Percentiles rank a stretch among this genome's conserved stretches.
These are phyloP conservation scores for Zygosaccharomyces bisporus DNA, from an alignment of 805 yeast species.

Conservation along the genomic window DNA sequence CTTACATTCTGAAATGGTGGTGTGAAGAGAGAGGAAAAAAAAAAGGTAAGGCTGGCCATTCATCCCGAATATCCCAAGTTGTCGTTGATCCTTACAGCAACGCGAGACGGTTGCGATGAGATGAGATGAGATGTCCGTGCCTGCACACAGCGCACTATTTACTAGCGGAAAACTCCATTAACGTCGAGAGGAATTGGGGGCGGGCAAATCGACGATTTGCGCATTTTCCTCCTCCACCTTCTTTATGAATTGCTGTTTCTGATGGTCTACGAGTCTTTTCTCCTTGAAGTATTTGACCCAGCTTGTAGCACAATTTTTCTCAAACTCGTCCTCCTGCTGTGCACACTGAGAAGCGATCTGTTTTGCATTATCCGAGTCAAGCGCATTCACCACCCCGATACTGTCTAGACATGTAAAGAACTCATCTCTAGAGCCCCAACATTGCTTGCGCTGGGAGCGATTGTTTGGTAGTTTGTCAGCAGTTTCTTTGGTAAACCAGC, in stretches of 20 bases:
- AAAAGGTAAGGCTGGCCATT: background rate
- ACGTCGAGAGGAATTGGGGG: constrained; percentile 8
- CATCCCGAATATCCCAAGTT: background rate
- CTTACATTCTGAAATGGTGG: background rate
- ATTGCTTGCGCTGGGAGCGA: constrained; percentile 63
- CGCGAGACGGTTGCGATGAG: constrained; percentile 4
- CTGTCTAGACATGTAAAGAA: constrained; percentile 72
- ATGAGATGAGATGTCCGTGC: constrained; percentile 2
- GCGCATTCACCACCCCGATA: constrained; percentile 64
- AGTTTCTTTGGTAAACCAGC: constrained; percentile 16
- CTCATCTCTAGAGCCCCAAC: constrained; percentile 88
- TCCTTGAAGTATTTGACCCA: constrained; percentile 92
- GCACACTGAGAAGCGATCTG: constrained; percentile 57
- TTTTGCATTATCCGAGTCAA: constrained; percentile 47
- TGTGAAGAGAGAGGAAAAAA: background rate
- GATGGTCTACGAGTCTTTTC: constrained; percentile 74
- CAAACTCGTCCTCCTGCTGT: constrained; percentile 52
- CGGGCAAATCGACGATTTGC: constrained; percentile 12
- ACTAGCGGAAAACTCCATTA: background rate
- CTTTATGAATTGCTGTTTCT: constrained; percentile 61
- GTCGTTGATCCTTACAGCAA: constrained; percentile 1
- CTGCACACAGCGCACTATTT: constrained; percentile 3
- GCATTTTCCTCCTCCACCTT: constrained; percentile 55
- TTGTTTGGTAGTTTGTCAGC: constrained; percentile 33
- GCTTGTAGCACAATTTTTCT: constrained; percentile 72